Base-by-base conservation (phyloP, 2,329 filamentous ascomycete genomes). In the Aspergillus arachidicola region DNA sequence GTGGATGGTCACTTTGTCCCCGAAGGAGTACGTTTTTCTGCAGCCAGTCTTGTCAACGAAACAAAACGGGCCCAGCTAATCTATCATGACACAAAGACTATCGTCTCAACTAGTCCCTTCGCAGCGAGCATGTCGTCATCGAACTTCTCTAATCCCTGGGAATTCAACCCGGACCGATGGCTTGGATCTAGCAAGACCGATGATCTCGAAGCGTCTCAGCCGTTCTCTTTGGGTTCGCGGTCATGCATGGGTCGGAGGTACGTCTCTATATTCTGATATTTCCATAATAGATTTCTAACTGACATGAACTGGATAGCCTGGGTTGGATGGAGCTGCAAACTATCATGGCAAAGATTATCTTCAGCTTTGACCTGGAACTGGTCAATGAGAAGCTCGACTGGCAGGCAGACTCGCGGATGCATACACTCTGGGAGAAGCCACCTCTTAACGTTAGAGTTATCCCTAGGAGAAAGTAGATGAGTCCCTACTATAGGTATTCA, bases 361-460 rank as follows among this genome's bases (percentile, higher is more conserved):
- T 66, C 62, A 62, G 65, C 26, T 73, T 71, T 60, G 71, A 73
- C 58, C 21, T 70, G n/a, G 65, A 70, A 41, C 51, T 70, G 21
- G 43, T 58, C n/a, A 57, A 65, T 10, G 62, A 66, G 34, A 55
- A 46, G 26, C 32, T 60, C 11, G 63, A 68, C 28, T 71, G 66
- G 68, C 59, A 56, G 12, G 23, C 28, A 36, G 59, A 55, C 23
- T 56, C 50, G 23, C n/a, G 34, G 12, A 61, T 61, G 59, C 51
- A 61, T 61, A 58, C 30, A 9, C 38, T 54, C 30, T 41, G 36
- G 36, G 36, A 16, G 12, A 41, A 41, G 36, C 38, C 38, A 14
- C 6, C 12, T 2, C 38, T 41, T 7, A 41, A 16, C 1, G 19
- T 19, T 5, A 14, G 12, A 1, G 38, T 19, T 14, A 14, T 41